Conservation (phyloP, 2,329 filamentous ascomycete genomes). For the Emericellopsis cladophorae region DNA sequence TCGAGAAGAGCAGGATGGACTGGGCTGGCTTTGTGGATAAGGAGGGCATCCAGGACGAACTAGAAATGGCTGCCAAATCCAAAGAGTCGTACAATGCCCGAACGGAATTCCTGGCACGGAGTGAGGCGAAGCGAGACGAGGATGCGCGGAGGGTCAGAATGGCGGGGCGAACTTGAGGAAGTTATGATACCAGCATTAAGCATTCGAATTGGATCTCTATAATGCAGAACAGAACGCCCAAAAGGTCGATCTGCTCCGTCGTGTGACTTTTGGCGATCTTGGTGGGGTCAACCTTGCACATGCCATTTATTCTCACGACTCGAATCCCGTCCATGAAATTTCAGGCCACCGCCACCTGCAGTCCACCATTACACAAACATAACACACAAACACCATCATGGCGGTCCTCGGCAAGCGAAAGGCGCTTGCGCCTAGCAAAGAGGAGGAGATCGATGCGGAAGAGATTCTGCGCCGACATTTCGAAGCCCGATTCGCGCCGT, state of each 20-base stretch:
- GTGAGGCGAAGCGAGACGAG: constrained; percentile 49
- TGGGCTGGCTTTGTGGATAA: constrained; percentile 62
- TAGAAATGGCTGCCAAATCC: constrained; percentile 50
- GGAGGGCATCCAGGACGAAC: constrained; percentile 57
- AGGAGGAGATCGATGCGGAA: constrained; percentile 35
- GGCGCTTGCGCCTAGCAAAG: constrained; percentile 6
- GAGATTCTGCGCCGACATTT: constrained; percentile 76
- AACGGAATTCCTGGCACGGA: constrained; percentile 53
- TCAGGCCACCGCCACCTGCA: neutral
- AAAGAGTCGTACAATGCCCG: constrained; percentile 50
- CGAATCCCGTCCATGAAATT: neutral
- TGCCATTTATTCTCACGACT: neutral
- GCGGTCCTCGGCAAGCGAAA: constrained; percentile 38
- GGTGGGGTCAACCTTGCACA: neutral
- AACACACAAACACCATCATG: constrained; percentile 17
- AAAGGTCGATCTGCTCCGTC: too few relatives aligned
- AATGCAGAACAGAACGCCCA: too few relatives aligned
- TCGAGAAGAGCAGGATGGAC: constrained; percentile 62
- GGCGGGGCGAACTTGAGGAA: constrained; percentile 5
- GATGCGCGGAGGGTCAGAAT: constrained; percentile 43
- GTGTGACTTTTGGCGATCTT: too few relatives aligned
- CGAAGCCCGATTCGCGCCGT: constrained; percentile 73
- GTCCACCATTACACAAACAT: neutral
- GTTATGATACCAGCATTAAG: neutral
- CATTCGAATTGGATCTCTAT: too few relatives aligned